These are phyloP conservation scores for Lactuca saligna DNA, from an alignment of 129 eudicot species.

Conservation along the genomic window DNA sequence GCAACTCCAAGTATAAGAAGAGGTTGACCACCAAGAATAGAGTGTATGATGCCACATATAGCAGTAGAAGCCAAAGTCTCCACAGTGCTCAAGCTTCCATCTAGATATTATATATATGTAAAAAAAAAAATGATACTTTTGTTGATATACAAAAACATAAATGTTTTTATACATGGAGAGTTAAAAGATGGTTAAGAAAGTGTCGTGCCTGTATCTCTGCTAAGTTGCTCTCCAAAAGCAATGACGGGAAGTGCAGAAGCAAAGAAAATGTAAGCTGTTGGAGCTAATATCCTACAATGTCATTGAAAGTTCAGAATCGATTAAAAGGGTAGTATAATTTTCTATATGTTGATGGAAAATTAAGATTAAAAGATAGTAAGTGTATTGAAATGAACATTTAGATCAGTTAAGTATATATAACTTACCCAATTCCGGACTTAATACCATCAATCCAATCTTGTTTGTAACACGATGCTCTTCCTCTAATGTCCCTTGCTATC, in stretches of 20 bases:
- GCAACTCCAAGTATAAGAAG: constrained; percentile 68
- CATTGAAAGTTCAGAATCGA: neutral
- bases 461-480: constrained; percentile 53
- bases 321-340: neutral
- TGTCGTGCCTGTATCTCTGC: constrained; percentile 44
- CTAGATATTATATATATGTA: constrained; percentile 19
- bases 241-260: constrained; percentile 58
- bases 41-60: constrained; percentile 60
- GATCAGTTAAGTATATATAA: neutral
- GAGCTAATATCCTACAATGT: constrained; percentile 48
- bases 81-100: constrained; percentile 63
- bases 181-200: too few relatives aligned
- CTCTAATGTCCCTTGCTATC: constrained; percentile 42
- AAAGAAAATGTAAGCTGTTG: constrained; percentile 47
- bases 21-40: constrained; percentile 68
- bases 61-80: constrained; percentile 69
- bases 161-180: neutral
- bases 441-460: constrained; percentile 62
- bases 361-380: neutral
- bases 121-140: neutral
- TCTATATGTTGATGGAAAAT: neutral
- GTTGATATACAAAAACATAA: neutral
- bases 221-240: constrained; percentile 57
- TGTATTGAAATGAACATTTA: neutral
- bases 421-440: constrained; percentile 48